Percentiles rank a stretch among this genome's conserved stretches.
Conservation (phyloP, 164 flowering plant species). For the Kingdonia uniflora region DNA sequence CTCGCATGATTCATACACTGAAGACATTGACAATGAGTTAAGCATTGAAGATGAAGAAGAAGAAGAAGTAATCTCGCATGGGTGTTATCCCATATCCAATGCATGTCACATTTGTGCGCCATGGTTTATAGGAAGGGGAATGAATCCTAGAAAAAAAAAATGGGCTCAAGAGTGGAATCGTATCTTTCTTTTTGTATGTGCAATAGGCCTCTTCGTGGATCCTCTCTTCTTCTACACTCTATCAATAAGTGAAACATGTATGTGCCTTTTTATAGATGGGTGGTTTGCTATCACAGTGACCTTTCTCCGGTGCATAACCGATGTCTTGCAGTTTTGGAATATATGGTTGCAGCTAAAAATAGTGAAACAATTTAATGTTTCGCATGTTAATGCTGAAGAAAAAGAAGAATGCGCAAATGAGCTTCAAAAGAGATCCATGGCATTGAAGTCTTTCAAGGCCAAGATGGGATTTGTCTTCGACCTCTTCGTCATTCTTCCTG, state of each 20-base stretch:
- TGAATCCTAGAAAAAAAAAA: conserved; percentile 48
- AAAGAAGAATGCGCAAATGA: conserved; percentile 9
- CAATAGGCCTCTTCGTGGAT: conserved; percentile 71
- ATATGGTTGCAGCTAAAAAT: conserved; percentile 74
- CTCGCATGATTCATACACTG: not conserved
- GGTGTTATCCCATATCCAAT: conserved; percentile 1
- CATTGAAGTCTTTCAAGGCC: conserved; percentile 39
- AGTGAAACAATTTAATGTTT: conserved; percentile 19
- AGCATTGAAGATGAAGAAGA: conserved; percentile 10
- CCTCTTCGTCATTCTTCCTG: conserved; percentile 75
- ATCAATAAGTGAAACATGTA: conserved; percentile 61
- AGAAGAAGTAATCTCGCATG: not conserved
- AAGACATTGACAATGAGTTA: not conserved
- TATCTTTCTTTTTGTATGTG: conserved; percentile 67
- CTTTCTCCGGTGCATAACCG: conserved; percentile 80
- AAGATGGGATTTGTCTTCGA: conserved; percentile 69
- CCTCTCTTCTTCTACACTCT: conserved; percentile 90
- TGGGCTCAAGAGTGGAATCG: conserved; percentile 90
- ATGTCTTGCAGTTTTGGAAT: conserved; percentile 74
- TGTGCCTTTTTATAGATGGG: conserved; percentile 89
- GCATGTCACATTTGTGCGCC: not conserved
- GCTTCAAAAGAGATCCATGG: conserved; percentile 8
- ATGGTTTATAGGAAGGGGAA: conserved; percentile 20
- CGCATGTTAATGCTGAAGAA: not conserved
- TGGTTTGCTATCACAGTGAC: conserved; percentile 91